phyloP scores from a whole-genome alignment of 441 rosid genomes.

The Euphorbia celastroides region DNA sequence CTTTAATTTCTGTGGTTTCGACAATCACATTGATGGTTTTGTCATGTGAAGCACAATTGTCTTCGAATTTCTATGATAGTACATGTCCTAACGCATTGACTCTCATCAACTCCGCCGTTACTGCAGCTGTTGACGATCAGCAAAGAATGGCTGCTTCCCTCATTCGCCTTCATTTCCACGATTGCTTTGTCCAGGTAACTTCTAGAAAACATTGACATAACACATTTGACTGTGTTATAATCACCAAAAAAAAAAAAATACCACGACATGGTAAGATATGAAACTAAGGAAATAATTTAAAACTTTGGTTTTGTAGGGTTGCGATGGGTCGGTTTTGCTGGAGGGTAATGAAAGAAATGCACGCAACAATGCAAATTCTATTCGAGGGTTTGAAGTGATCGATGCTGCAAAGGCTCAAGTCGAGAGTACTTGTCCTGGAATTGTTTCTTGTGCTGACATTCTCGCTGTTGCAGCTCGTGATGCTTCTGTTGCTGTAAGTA shows the following conservation, averaged over 20 bases:
- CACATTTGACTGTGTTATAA: no score
- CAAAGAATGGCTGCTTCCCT: conserved; percentile 16
- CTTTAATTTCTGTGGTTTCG: neutral
- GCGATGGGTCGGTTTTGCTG: conserved; percentile 33
- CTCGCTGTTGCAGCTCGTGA: conserved; percentile 34
- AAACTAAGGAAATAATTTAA: no score
- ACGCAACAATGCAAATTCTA: conserved; percentile 19
- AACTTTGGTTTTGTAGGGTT: conserved; percentile 26
- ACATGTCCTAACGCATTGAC: conserved; percentile 10
- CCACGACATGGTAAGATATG: no score
- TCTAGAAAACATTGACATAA: no score
- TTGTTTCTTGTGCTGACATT: conserved; percentile 36
- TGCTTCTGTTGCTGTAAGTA: conserved; percentile 12
- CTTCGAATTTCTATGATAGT: conserved; percentile 14
- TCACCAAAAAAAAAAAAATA: no score
- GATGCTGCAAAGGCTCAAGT: conserved; percentile 23
- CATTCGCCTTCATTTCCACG: conserved; percentile 31
- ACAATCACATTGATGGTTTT: neutral
- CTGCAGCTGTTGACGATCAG: neutral
- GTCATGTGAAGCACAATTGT: conserved; percentile 14
- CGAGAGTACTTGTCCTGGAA: conserved; percentile 22
- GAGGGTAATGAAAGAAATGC: conserved; percentile 26
- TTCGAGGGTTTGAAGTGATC: conserved; percentile 28
- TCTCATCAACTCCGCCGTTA: neutral
- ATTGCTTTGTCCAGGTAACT: conserved; percentile 18